Conservation (phyloP, 1,284 basidiomycete genomes). For the Hemileia vastatrix region DNA sequence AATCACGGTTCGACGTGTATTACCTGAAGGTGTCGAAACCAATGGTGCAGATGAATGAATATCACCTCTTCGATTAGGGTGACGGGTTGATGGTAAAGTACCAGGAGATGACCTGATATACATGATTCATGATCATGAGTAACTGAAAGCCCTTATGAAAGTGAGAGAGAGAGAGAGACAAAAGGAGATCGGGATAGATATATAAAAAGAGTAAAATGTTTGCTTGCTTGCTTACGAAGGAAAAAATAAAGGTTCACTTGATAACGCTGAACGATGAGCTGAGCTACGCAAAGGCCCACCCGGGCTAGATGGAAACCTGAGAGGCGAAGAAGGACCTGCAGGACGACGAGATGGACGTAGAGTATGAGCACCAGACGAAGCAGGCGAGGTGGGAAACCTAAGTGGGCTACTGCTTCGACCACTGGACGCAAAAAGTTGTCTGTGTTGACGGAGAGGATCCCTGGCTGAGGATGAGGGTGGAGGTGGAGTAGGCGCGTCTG, state of each 20-base stretch:
- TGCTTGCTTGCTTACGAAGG: conserved; percentile 13
- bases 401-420: no score
- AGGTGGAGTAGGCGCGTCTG: no score
- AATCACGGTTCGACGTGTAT: no score
- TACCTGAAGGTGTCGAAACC: conserved; percentile 19
- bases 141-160: conserved; percentile 27
- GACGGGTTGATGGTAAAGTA: conserved; percentile 25
- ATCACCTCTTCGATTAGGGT: conserved; percentile 33
- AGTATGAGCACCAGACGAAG: no score
- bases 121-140: no score
- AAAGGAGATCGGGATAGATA: not conserved
- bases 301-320: conserved; percentile 17
- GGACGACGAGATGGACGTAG: no score
- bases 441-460: no score
- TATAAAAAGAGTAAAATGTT: not conserved
- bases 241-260: conserved; percentile 25
- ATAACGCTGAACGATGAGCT: not conserved
- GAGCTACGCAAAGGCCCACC: not conserved
- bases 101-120: conserved; percentile 5
- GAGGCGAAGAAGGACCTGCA: conserved; percentile 5
- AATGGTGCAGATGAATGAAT: conserved; percentile 37
- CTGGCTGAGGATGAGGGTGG: no score
- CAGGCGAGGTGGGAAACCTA: no score
- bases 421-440: no score
- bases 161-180: conserved; percentile 2